phyloP scores from a whole-genome alignment of 2,329 filamentous ascomycete genomes.

The Talaromyces albobiverticillius region DNA sequence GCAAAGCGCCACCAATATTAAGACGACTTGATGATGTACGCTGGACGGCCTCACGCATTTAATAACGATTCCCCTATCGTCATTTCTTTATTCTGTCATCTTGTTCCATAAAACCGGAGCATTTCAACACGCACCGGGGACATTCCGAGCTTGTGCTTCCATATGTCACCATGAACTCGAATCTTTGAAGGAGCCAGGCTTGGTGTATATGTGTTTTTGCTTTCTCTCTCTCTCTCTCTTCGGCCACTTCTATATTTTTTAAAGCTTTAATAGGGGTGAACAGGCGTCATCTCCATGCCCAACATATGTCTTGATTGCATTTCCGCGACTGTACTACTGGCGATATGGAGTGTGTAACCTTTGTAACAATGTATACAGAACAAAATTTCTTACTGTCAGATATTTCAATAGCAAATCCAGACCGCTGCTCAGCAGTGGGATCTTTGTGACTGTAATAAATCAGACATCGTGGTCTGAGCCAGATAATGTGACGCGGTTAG shows the following conservation, averaged over 20 bases:
- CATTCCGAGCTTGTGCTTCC: background rate
- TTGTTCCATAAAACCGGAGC: background rate
- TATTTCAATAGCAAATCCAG: background rate
- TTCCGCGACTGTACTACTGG: slow-evolving; percentile 6
- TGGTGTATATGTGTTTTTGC: background rate
- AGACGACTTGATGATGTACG: slow-evolving; percentile 28
- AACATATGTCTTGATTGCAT: background rate
- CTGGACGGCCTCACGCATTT: slow-evolving; percentile 35
- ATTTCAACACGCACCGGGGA: background rate
- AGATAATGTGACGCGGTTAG: too few relatives aligned
- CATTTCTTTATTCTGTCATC: slow-evolving; percentile 18
- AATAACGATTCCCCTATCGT: slow-evolving; percentile 10
- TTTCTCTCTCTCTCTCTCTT: slow-evolving; percentile 15
- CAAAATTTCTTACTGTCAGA: slow-evolving; percentile 3
- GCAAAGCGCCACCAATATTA: slow-evolving; percentile 11
- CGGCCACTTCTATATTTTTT: slow-evolving; percentile 14
- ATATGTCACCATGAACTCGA: slow-evolving; percentile 17
- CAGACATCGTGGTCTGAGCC: too few relatives aligned
- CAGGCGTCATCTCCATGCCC: slow-evolving; percentile 8
- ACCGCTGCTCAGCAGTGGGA: too few relatives aligned
- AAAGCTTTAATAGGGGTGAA: slow-evolving; percentile 24
- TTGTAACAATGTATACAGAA: slow-evolving; percentile 11
- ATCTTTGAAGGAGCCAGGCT: slow-evolving; percentile 9
- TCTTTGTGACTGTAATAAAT: too few relatives aligned
- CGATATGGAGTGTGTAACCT: slow-evolving; percentile 9